These are phyloP conservation scores for Thelonectria blattea DNA, from an alignment of 2,329 filamentous ascomycete genomes.

Conservation along the genomic window DNA sequence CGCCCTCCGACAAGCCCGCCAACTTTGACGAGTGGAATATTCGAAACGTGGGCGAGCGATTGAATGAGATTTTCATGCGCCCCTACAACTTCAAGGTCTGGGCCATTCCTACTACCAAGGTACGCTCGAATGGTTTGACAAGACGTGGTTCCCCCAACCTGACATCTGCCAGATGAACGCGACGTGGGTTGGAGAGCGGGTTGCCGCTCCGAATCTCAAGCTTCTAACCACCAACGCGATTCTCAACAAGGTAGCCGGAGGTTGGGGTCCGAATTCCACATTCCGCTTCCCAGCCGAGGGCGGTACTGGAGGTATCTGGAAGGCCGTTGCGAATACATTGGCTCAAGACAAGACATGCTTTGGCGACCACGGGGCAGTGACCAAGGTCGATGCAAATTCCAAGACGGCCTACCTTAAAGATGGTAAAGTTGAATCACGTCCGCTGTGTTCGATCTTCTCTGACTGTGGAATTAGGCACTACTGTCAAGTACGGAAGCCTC, in stretches of 20 bases:
- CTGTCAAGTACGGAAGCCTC: conserved; percentile 88
- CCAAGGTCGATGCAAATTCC: conserved; percentile 83
- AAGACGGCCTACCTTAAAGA: conserved; percentile 69
- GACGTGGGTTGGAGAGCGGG: conserved; percentile 96
- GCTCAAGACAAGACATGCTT: conserved; percentile 90
- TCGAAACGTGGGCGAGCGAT: conserved; percentile 84
- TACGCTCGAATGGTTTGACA: conserved; percentile 46
- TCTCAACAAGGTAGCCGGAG: conserved; percentile 91
- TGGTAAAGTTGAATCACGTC: neutral
- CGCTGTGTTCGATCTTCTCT: conserved; percentile 53
- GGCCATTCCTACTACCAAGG: conserved; percentile 96
- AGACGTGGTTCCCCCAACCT: neutral
- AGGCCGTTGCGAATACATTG: conserved; percentile 92
- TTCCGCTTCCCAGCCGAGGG: conserved; percentile 97
- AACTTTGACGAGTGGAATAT: conserved; percentile 99
- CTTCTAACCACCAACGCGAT: conserved; percentile 91
- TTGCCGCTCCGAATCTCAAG: conserved; percentile 96
- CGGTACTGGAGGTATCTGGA: conserved; percentile 99
- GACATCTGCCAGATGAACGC: conserved; percentile 83
- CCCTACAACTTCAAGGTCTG: conserved; percentile 99
- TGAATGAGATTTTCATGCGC: conserved; percentile 97
- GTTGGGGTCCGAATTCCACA: conserved; percentile 97
- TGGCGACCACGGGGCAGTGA: conserved; percentile 82
- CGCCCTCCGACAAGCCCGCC: conserved; percentile 77
- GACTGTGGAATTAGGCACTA: conserved; percentile 70